Percentiles rank a stretch among this genome's conserved stretches.
phyloP scores from a whole-genome alignment of 2,329 filamentous ascomycete species.

The Whalleya microplaca region DNA sequence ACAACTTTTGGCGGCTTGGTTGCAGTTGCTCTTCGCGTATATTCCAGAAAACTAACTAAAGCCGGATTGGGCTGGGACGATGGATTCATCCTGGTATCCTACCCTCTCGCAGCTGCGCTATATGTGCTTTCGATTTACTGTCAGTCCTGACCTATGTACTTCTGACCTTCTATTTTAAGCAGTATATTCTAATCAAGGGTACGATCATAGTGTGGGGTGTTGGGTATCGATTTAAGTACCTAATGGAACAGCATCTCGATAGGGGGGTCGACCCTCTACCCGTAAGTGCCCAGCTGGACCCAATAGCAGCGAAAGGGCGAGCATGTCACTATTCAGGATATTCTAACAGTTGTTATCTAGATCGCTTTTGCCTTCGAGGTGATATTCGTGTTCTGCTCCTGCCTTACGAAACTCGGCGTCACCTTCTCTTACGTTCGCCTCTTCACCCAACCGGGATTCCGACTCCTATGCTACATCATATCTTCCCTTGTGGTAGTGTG shows the following conservation, averaged over 20 bases:
- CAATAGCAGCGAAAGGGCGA: not conserved
- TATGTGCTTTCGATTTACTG: conserved; percentile 16
- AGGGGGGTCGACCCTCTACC: not conserved
- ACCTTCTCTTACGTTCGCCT: conserved; percentile 41
- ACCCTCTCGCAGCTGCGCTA: conserved; percentile 2
- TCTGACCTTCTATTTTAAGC: not conserved
- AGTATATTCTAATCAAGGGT: not conserved
- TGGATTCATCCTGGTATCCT: conserved; percentile 16
- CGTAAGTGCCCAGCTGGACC: conserved; percentile 1
- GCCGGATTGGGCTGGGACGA: conserved; percentile 28
- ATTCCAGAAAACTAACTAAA: conserved; percentile 15
- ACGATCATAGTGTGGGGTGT: conserved; percentile 4
- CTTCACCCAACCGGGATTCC: conserved; percentile 27
- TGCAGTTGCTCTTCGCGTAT: conserved; percentile 19
- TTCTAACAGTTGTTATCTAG: conserved; percentile 9
- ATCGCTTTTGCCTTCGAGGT: conserved; percentile 38
- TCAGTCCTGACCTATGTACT: not conserved
- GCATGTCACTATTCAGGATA: not conserved
- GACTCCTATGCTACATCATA: conserved; percentile 5
- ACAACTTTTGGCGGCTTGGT: not conserved
- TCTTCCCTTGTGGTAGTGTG: conserved; percentile 31
- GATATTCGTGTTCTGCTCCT: conserved; percentile 37
- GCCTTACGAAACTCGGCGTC: conserved; percentile 41
- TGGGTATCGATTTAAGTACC: not conserved
- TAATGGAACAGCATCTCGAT: not conserved